Conservation (phyloP, 352 stramenopile species). For the Phytophthora sojae region DNA sequence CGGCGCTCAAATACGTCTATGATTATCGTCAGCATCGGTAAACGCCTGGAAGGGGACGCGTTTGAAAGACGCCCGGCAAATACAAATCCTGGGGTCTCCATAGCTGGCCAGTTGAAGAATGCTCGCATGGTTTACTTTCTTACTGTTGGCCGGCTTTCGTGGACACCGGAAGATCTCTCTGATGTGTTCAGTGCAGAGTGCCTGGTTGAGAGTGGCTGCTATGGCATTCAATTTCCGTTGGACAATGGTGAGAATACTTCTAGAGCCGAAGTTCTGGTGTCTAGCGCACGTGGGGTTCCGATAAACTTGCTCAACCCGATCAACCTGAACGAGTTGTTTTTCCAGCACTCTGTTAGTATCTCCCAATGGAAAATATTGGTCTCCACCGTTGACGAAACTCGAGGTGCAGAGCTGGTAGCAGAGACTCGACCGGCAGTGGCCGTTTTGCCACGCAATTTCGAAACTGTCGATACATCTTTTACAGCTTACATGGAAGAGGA, state of each 20-base stretch:
- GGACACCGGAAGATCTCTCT: slow-evolving; percentile 11
- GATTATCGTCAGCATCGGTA: slow-evolving; percentile 20
- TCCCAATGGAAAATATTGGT: slow-evolving; percentile 18
- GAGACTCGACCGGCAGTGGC: not conserved
- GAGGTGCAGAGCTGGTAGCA: not conserved
- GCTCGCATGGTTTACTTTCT: slow-evolving; percentile 27
- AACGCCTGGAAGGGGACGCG: slow-evolving; percentile 20
- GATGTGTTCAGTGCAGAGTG: not conserved
- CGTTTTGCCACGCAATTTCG: slow-evolving; percentile 18
- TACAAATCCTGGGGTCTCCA: not conserved
- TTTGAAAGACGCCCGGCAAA: not conserved
- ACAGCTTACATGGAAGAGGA: not conserved
- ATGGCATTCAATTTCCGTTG: not conserved
- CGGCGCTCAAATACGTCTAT: slow-evolving; percentile 17
- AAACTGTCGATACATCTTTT: slow-evolving; percentile 2
- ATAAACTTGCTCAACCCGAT: slow-evolving; percentile 9
- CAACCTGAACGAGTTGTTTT: slow-evolving; percentile 3
- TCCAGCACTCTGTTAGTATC: not conserved
- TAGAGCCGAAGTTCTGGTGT: not conserved
- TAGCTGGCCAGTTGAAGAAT: slow-evolving; percentile 5
- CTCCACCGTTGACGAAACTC: slow-evolving; percentile 11
- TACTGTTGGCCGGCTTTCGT: slow-evolving; percentile 31
- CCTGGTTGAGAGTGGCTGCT: not conserved
- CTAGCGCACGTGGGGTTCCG: not conserved
- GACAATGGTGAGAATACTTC: not conserved